These are phyloP conservation scores for Colletotrichum acutatum DNA, from an alignment of 2,329 filamentous ascomycete species.

Conservation along the genomic window DNA sequence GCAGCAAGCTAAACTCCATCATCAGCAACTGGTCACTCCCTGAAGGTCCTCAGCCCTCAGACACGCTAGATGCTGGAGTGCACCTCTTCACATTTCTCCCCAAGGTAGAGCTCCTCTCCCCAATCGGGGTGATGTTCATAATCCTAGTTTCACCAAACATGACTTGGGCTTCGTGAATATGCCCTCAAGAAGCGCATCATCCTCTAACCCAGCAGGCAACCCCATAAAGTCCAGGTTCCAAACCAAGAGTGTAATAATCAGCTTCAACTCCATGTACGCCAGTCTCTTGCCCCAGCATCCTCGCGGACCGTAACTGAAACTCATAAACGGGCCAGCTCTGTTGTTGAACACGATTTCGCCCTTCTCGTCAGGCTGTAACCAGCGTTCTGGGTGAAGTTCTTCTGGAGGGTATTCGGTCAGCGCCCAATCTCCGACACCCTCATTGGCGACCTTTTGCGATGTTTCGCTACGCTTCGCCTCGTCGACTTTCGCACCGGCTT, in stretches of 20 bases:
- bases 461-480: not conserved
- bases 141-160: not conserved
- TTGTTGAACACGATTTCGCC: not conserved
- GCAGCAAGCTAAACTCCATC: no score
- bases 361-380: not conserved
- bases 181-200: not conserved
- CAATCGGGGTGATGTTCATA: not conserved
- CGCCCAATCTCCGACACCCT: not conserved
- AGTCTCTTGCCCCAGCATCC: slow-evolving; percentile 6
- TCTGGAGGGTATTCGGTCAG: not conserved
- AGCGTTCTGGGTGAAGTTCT: not conserved
- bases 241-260: not conserved
- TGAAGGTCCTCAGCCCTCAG: no score
- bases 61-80: no score
- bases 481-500: not conserved
- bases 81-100: no score
- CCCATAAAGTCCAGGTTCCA: not conserved
- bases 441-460: not conserved
- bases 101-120: no score
- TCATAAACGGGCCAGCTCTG: not conserved
- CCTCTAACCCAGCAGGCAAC: not conserved
- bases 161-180: not conserved
- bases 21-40: no score
- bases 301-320: not conserved
- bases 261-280: slow-evolving; percentile 4